Base-by-base conservation (phyloP, 1,284 basidiomycete genomes). In the Irpex sp. region DNA sequence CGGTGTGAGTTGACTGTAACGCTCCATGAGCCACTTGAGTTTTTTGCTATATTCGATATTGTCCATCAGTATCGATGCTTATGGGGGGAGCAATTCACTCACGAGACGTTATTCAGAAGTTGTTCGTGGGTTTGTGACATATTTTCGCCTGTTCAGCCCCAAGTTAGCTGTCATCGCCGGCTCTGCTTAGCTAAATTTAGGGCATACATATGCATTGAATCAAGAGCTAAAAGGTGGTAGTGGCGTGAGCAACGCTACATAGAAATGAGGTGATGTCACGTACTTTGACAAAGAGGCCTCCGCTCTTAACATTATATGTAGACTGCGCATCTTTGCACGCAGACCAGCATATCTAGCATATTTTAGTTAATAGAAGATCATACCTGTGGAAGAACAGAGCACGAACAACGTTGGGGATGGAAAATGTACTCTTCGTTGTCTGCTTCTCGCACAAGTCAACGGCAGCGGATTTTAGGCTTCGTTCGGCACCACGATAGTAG, bases 221-320 rank as follows among this genome's bases (percentile, higher is more conserved):
- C 21, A 57, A 26, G 6, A 38, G 60, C 13, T 44, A 34, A 9
- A 44, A 34, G 31, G 47, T 11, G 26, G 5, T 19, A 47, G 13
- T 17, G 26, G 9, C 36, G n/a, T 51, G 13, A 19, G 17, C 49
- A 51, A n/a, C 13, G 8, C 17, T 51, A 44, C 31, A 31, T 31
- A 31, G 31, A 7, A 26, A n/a, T 34, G 40, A 9, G 19, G 15
- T 59, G 67, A 17, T 11, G 19, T n/a, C 13, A 51, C 19, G 49
- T 57, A 68, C 70, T 34, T 64, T 58, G 37, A 68, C 57, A 48
- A 71, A 70, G 1, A 70, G 13, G 0, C 70, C 70, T 6, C 68
- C 67, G 6, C 61, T 51, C 3, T 21, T 38, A 15, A 5, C 9
- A 26, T 65, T 64, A 21, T 63, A 61, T 6, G 69, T 67, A n/a